Conservation (phyloP, 805 yeast genomes). For the Pichia occidentalis region DNA sequence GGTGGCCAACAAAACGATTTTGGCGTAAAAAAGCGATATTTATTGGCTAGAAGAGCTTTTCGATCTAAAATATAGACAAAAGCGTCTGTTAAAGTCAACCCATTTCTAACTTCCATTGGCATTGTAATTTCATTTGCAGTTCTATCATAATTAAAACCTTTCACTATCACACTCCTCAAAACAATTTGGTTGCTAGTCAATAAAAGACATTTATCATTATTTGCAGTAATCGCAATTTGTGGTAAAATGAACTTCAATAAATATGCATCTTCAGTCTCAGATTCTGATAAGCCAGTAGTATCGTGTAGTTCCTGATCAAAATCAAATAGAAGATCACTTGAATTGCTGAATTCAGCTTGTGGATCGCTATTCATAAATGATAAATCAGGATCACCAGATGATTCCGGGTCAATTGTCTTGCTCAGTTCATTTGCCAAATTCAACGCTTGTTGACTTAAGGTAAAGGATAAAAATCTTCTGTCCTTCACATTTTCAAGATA, state of each 20-base stretch:
- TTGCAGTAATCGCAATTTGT: slow-evolving; percentile 58
- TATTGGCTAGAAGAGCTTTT: slow-evolving; percentile 29
- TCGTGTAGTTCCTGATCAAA: slow-evolving; percentile 50
- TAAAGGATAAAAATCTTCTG: slow-evolving; percentile 25
- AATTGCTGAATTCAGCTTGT: slow-evolving; percentile 16
- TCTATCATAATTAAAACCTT: slow-evolving; percentile 29
- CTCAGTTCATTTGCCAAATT: slow-evolving; percentile 26
- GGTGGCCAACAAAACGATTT: slow-evolving; percentile 52
- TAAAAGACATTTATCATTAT: slow-evolving; percentile 42
- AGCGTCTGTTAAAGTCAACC: slow-evolving; percentile 49
- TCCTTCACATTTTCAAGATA: slow-evolving; percentile 37
- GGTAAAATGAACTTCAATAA: slow-evolving; percentile 72
- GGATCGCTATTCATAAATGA: slow-evolving; percentile 11
- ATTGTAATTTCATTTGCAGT: slow-evolving; percentile 37
- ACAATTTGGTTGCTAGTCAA: slow-evolving; percentile 55
- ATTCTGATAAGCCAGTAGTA: slow-evolving; percentile 15
- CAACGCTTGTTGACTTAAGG: slow-evolving; percentile 27
- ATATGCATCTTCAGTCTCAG: slow-evolving; percentile 30
- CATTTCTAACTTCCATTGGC: slow-evolving; percentile 49
- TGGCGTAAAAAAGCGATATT: slow-evolving; percentile 29
- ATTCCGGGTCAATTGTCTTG: neutral
- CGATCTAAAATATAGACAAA: slow-evolving; percentile 46
- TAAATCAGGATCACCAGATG: slow-evolving; percentile 4
- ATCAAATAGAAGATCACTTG: slow-evolving; percentile 30
- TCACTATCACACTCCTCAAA: slow-evolving; percentile 41